Percentiles rank a stretch among this genome's conserved stretches.
phyloP scores from a whole-genome alignment of 257 asterid species.

The Paraleonurus japonicus region DNA sequence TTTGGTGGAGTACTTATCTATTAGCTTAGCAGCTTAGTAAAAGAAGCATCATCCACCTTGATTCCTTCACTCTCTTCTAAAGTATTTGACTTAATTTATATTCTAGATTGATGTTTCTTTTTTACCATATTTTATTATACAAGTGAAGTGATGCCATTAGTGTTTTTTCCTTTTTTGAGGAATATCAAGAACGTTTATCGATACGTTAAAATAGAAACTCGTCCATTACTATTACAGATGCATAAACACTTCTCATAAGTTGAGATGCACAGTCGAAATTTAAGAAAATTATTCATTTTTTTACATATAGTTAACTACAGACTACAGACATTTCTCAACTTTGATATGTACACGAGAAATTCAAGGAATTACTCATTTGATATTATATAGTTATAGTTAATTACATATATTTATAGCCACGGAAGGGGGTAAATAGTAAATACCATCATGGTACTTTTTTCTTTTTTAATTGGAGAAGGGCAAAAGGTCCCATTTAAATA shows the following conservation, averaged over 20 bases:
- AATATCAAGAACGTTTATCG: neutral
- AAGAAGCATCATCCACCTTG: too few species aligned
- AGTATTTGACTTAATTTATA: too few species aligned
- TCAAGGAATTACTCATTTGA: neutral
- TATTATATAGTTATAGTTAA: neutral
- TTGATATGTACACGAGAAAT: neutral
- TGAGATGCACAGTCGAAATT: neutral
- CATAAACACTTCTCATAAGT: neutral
- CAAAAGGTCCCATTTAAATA: conserved; percentile 3
- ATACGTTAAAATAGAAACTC: neutral
- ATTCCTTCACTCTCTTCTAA: too few species aligned
- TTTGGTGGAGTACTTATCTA: too few species aligned
- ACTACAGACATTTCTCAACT: neutral
- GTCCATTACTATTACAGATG: neutral
- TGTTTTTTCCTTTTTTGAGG: neutral
- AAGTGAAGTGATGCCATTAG: neutral
- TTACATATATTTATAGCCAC: conserved; percentile 4
- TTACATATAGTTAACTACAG: neutral
- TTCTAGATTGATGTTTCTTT: too few species aligned
- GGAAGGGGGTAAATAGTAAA: neutral
- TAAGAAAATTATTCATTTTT: neutral
- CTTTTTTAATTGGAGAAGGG: neutral
- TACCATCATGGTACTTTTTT: too few species aligned
- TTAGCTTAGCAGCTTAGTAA: too few species aligned
- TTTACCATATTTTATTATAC: neutral